Base-by-base conservation (phyloP, 441 rosid species). In the Jatropha multifida region DNA sequence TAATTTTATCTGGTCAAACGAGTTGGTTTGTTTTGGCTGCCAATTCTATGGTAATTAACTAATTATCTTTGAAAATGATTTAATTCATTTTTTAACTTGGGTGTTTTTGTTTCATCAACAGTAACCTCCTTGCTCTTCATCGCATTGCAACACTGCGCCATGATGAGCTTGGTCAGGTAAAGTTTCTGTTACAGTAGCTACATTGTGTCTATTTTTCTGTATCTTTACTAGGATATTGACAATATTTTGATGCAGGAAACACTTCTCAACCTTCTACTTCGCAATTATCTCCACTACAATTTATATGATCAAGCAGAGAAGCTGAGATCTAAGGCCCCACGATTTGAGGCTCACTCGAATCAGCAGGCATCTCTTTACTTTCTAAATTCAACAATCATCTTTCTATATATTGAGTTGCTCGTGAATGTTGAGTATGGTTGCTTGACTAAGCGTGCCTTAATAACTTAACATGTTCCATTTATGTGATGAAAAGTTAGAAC, bases 221-320 rank as follows among this genome's bases (percentile, higher is more conserved):
- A 7, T 71, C 63, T 75, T 74, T 44, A 55, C 63, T 59, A 51
- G 27, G 37, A 65, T 73, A 27, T 68, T 70, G 52, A 65, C 71
- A 20, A 71, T 68, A 42, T 67, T 72, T 69, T 65, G 59, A 17
- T 80, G 75, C 83, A 90, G 95, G 93, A 90, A 80, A 90, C 95
- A 49, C 95, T 90, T 76, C 91, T 90, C 61, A 90, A 89, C 78
- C 80, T 90, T 74, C 78, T 90, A 44, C 91, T 90, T 55, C 91
- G 91, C 73, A 90, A 90, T 77, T 90, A 90, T 76, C 93, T 90
- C 77, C 91, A 90, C 78, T 90, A 90, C 83, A 89, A 88, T 80
- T 81, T 90, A 59, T 90, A 90, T 76, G 95, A 90, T 79, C 95
- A 89, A 76, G 95, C 93, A 44, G 95, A 90, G 84, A 90, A 90